Percentiles rank a stretch among this genome's conserved stretches.
These are phyloP conservation scores for Malassezia obtusa DNA, from an alignment of 1,284 basidiomycete species.

Conservation along the genomic window DNA sequence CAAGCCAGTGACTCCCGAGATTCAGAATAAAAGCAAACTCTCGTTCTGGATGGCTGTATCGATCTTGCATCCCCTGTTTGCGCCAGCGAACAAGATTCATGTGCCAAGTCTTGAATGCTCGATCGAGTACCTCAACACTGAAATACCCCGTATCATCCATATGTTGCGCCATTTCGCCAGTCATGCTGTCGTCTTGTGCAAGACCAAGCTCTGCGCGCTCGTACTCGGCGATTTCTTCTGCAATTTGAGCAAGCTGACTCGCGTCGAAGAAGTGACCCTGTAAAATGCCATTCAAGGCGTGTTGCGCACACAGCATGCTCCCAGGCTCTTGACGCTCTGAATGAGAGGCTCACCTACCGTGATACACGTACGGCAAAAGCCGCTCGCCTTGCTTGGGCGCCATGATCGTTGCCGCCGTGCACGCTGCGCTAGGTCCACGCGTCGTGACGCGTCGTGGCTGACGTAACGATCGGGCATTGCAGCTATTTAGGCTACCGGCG, in stretches of 20 bases:
- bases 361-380: slow-evolving; percentile 10
- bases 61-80: not conserved
- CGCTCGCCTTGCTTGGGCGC: not conserved
- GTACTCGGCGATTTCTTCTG: slow-evolving; percentile 25
- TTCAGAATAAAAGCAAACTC: slow-evolving; percentile 44
- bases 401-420: not conserved
- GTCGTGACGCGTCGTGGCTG: not conserved
- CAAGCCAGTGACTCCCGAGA: slow-evolving; percentile 43
- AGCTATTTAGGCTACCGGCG: not conserved
- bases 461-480: not conserved
- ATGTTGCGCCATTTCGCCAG: slow-evolving; percentile 23
- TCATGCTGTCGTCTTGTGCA: slow-evolving; percentile 19
- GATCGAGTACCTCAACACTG: slow-evolving; percentile 35
- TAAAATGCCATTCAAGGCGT: slow-evolving; percentile 38
- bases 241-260: slow-evolving; percentile 36
- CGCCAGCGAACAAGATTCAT: slow-evolving; percentile 19
- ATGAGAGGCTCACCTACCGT: slow-evolving; percentile 2
- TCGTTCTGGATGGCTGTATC: slow-evolving; percentile 23
- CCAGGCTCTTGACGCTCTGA: slow-evolving; percentile 38
- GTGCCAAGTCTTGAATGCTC: slow-evolving; percentile 27
- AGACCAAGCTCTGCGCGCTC: slow-evolving; percentile 28
- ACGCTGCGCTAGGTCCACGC: not conserved
- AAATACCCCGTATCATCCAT: slow-evolving; percentile 47
- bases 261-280: slow-evolving; percentile 44
- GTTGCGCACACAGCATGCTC: slow-evolving; percentile 46